A percentile compares a stretch with the other conserved stretches of the same genome.
phyloP scores from a whole-genome alignment of 108 stramenopile species.

The Cylindrotheca closterium region DNA sequence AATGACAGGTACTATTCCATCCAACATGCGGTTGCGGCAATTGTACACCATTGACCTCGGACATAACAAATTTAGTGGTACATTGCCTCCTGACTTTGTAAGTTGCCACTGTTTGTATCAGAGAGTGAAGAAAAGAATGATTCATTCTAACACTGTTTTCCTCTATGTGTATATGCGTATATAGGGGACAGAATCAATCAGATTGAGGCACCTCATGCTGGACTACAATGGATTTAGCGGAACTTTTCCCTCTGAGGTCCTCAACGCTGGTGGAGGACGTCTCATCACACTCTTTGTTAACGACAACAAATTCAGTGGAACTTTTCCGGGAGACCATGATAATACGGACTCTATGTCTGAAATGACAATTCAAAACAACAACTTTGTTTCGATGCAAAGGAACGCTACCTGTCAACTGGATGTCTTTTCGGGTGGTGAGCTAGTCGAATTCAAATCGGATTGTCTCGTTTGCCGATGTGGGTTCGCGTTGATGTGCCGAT shows the following conservation, averaged over 20 bases:
- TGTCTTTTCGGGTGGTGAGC: too few species aligned
- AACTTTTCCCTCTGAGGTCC: conserved; percentile 27
- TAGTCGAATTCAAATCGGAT: too few species aligned
- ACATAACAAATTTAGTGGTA: conserved; percentile 34
- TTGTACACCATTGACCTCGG: conserved; percentile 42
- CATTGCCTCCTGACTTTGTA: conserved; percentile 24
- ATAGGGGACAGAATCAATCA: neutral
- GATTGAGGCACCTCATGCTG: conserved; percentile 31
- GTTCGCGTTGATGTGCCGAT: too few species aligned
- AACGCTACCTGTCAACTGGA: too few species aligned
- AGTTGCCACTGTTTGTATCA: too few species aligned
- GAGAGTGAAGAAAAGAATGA: too few species aligned
- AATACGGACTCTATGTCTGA: too few species aligned
- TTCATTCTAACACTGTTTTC: too few species aligned
- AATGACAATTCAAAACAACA: too few species aligned
- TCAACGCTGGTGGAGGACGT: conserved; percentile 30
- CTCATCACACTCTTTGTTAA: conserved; percentile 21
- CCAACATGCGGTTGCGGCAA: conserved; percentile 12
- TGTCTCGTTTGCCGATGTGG: too few species aligned
- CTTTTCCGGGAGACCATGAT: conserved; percentile 29
- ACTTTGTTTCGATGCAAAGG: too few species aligned
- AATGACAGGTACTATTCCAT: conserved; percentile 41
- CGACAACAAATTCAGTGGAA: conserved; percentile 41
- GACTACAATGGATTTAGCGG: conserved; percentile 47
- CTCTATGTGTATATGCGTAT: too few species aligned